Base-by-base conservation (phyloP, 2,329 filamentous ascomycete species). In the Fusarium buharicum region DNA sequence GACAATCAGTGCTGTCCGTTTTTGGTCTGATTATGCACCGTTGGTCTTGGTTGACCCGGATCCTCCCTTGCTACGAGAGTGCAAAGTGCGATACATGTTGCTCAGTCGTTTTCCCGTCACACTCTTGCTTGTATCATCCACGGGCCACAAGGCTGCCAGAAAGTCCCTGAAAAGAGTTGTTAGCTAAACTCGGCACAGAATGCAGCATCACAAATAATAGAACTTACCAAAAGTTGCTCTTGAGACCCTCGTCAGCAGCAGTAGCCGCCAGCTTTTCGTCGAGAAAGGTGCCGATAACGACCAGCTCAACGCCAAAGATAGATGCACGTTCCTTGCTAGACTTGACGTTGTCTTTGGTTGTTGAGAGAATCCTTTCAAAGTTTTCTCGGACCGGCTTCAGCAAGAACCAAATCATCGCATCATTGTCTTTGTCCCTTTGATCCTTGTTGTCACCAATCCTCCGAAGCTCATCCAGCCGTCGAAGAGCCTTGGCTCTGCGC, bases 221-320 rank as follows among this genome's bases (percentile, higher is more conserved):
- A 18, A 18, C 81, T 74, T 74, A 84, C 82, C 82, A 85, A 52
- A 84, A 78, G 46, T 81, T 80, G 44, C 79, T 78, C 65, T 83
- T 81, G 36, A 83, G 71, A 57, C 75, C 74, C 41, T 76, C 74
- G 31, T 77, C 74, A 11, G 76, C 74, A 45, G 73, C 70, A 27
- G 80, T 78, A 47, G 78, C 78, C 30, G 80, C 74, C 27, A 79
- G 66, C 53, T 74, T 75, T 57, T 76, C 77, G 45, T 84, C 82
- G 59, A 89, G 83, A 67, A 87, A 88, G 52, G 84, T 82, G 49
- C 87, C 87, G 72, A 90, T 86, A 5, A 81, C 81, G 37, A 87
- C 78, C 33, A 90, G 75, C 69, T 88, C 84, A 24, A 79, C 77
- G 66, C 87, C 87, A 70, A 89, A 84, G 38, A 87, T 82, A 68